phyloP scores from a whole-genome alignment of 2,329 filamentous ascomycete genomes.

The Metarhizium album region DNA sequence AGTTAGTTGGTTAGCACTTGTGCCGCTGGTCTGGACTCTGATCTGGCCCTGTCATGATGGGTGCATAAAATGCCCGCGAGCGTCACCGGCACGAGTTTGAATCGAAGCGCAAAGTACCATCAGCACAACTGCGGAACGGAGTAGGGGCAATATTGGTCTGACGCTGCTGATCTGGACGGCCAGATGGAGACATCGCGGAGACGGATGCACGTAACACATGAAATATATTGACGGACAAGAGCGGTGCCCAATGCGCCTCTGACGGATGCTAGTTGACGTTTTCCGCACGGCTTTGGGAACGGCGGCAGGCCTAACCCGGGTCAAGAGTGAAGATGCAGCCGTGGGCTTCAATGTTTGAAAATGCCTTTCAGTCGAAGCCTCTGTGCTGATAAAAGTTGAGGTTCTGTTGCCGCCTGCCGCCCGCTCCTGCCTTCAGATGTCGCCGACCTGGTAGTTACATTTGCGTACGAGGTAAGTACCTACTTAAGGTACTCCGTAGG shows the following conservation, averaged over 20 bases:
- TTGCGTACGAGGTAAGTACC: no score
- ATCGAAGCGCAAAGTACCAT: neutral
- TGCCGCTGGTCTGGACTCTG: neutral
- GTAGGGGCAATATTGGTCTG: no score
- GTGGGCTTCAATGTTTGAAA: no score
- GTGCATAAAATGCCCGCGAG: neutral
- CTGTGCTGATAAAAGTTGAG: neutral
- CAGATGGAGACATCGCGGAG: neutral
- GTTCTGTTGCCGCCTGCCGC: no score
- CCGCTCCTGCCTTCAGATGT: no score
- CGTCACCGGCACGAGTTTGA: neutral
- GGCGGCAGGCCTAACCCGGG: neutral
- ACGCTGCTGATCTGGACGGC: no score
- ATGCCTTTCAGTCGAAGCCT: neutral
- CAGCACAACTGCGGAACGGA: neutral
- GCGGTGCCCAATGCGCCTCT: neutral
- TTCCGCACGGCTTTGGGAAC: no score
- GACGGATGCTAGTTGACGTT: no score
- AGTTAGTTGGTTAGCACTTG: neutral
- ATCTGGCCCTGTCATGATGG: neutral
- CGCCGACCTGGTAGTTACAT: no score
- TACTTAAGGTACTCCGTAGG: no score
- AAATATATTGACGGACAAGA: no score
- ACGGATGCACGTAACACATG: neutral
- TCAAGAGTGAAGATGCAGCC: no score